Evolutionary conservation across 2,329 filamentous ascomycete genomes (phyloP), one percentile per base, ranked within the genome.

Genomic region (Alternaria alternata): DNA sequence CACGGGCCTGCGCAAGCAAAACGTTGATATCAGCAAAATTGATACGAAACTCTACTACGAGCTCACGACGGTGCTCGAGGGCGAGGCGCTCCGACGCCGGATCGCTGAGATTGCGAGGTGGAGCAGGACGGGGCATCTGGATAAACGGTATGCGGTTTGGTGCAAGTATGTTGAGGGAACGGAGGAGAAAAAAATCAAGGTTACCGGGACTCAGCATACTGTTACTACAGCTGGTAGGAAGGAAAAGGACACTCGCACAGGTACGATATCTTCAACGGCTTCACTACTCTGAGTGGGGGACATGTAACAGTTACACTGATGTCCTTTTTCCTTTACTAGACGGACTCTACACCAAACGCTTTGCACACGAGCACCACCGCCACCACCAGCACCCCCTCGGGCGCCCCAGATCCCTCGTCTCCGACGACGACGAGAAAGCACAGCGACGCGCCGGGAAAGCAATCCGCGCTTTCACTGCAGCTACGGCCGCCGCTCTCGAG

Each of bases 301-400:
- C 28, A 30, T 11, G 9, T 30, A 8, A 11, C 28, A 30, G 28
- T 30, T 0, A 8, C 8, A 30, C 28, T 30, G 11, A 30, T 18
- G 5, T 32, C 12, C 14, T 2, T n/a, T 20, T 8, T 2, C 9
- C 22, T 22, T 16, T 2, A 9, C 16, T 14, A 30, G 32, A 32
- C 7, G 28, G 34, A 7, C 20, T 59, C 16, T 26, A 59, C 38
- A 39, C 57, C 1, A 47, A 59, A 22, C 57, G 57, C 44, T 59
- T 56, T 16, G 22, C 57, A 0, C 57, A 56, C 20, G 34, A 26
- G 0, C 24, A 26, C 24, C 24, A 26, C 24, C 22, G 4, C 1
- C 24, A 24, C 1, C 24, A 24, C 24, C 24, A 1, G 1, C 24
- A 55, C 7, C 44, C 51, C 2, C 44, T 44, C 4, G 57, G 57